Evolutionary conservation across 1,284 basidiomycete genomes (phyloP), one percentile per base, ranked within the genome.

Genomic region (Ceratobasidium sp.): DNA sequence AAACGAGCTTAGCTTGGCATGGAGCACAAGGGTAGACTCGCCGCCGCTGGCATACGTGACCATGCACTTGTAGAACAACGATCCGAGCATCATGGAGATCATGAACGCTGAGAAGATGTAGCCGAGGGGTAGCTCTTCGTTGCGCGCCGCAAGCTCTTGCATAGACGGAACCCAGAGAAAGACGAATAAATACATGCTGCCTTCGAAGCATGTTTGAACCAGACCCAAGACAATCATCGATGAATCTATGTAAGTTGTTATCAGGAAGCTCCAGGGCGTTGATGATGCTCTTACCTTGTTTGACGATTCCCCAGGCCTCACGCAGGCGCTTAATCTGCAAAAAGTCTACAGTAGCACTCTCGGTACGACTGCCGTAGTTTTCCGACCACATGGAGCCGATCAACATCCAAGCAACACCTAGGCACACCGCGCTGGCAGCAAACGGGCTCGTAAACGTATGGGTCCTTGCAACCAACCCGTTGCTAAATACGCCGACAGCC

Each of bases 121-220:
- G 1, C 89, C 89, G 2, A 91, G 80, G 0, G 89, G 89, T 12
- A 90, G 84, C 5, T 45, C 50, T 2, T 77, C 74, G 32, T 76
- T 76, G 1, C 77, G 74, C 13, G 72, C 65, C 13, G 85, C 81
- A n/a, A 79, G 79, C 75, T 89, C 86, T 77, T 91, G 88, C 8
- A 91, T 79, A 0, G 86, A 82, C 0, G 89, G 89, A 0, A 91
- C 90, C 89, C 89, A 91, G 71, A 89, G 81, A 79, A 91, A 91
- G 73, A 91, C 90, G 77, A 91, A 91, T 69, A 91, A 83, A 77
- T 91, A 91, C 89, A 91, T 89, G 5, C 87, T 89, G 0, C 89
- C 89, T 75, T 91, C 89, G 75, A 91, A 91, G 76, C 87, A 88
- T 0, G 89, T 91, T 76, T 91, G 89, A 0, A 86, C 87, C 60